A percentile compares a stretch with the other conserved stretches of the same genome.
Conservation (phyloP, 805 yeast genomes). For the Debaryomyces maramus region DNA sequence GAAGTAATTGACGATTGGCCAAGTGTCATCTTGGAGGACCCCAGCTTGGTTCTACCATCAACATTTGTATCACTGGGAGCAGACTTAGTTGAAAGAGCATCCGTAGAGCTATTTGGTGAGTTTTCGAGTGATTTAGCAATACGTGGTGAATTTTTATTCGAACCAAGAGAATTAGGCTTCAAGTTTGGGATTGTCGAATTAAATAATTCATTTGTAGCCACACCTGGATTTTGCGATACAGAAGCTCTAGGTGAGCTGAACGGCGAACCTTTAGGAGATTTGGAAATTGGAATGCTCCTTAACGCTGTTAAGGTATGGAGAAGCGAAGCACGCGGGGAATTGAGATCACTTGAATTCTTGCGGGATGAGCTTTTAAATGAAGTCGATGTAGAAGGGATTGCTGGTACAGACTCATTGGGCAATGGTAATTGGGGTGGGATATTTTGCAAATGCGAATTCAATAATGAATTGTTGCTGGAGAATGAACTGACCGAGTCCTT, state of each 20-base stretch:
- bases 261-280: conserved; percentile 40
- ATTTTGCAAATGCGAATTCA: conserved; percentile 33
- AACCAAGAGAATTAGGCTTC: conserved; percentile 12
- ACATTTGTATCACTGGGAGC: not conserved
- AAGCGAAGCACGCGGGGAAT: conserved; percentile 42
- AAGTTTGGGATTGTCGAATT: conserved; percentile 20
- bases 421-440: conserved; percentile 59
- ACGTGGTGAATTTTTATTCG: not conserved
- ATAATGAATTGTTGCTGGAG: conserved; percentile 24
- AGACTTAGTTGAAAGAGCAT: not conserved
- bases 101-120: conserved; percentile 6
- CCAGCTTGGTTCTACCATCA: not conserved
- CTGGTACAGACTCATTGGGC: conserved; percentile 54
- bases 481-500: conserved; percentile 23
- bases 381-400: conserved; percentile 36
- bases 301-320: conserved; percentile 41
- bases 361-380: conserved; percentile 38
- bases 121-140: conserved; percentile 1
- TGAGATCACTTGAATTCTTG: conserved; percentile 35
- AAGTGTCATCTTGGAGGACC: conserved; percentile 1
- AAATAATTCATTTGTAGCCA: conserved; percentile 12
- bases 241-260: conserved; percentile 52
- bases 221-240: conserved; percentile 29
- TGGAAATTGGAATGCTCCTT: conserved; percentile 35
- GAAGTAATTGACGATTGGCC: conserved; percentile 8